These are phyloP conservation scores for Pichia exigua DNA, from an alignment of 805 yeast species.

Conservation along the genomic window DNA sequence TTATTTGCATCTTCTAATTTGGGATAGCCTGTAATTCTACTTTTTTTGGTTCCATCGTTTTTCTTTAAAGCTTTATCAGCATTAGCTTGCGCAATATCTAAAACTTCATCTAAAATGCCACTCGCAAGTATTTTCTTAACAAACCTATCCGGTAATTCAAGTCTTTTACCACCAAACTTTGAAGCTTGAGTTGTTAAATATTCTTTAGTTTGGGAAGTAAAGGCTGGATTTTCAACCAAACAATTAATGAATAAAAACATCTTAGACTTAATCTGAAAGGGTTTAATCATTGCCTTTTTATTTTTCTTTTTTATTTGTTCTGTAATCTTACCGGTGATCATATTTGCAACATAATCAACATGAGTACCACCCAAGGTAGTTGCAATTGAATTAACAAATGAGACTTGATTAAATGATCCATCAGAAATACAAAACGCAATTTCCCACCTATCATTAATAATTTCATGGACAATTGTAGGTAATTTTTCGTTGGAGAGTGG, in stretches of 20 bases:
- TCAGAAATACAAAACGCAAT: slow-evolving; percentile 91
- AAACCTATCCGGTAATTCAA: slow-evolving; percentile 68
- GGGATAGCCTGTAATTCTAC: slow-evolving; percentile 79
- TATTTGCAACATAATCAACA: slow-evolving; percentile 78
- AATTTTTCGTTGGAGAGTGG: slow-evolving; percentile 30
- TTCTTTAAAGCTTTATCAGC: slow-evolving; percentile 82
- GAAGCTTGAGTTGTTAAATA: slow-evolving; percentile 82
- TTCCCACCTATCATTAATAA: slow-evolving; percentile 87
- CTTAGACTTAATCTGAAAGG: slow-evolving; percentile 81
- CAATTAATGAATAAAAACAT: slow-evolving; percentile 89
- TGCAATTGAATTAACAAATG: slow-evolving; percentile 96
- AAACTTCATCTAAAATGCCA: slow-evolving; percentile 60
- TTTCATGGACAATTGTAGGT: slow-evolving; percentile 65
- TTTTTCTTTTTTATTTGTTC: slow-evolving; percentile 64
- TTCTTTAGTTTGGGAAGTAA: slow-evolving; percentile 96
- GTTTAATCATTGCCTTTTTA: slow-evolving; percentile 64
- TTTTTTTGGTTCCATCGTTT: slow-evolving; percentile 80
- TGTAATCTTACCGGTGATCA: slow-evolving; percentile 67
- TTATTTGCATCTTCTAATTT: slow-evolving; percentile 92
- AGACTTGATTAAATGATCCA: slow-evolving; percentile 84
- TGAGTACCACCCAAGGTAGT: slow-evolving; percentile 97
- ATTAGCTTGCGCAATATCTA: slow-evolving; percentile 79
- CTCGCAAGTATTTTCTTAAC: slow-evolving; percentile 67
- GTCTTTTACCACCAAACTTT: slow-evolving; percentile 81
- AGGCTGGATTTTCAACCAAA: slow-evolving; percentile 92